Base-by-base conservation (phyloP, 192 early-diverging fungal species). In the Paraglomus brasilianum region DNA sequence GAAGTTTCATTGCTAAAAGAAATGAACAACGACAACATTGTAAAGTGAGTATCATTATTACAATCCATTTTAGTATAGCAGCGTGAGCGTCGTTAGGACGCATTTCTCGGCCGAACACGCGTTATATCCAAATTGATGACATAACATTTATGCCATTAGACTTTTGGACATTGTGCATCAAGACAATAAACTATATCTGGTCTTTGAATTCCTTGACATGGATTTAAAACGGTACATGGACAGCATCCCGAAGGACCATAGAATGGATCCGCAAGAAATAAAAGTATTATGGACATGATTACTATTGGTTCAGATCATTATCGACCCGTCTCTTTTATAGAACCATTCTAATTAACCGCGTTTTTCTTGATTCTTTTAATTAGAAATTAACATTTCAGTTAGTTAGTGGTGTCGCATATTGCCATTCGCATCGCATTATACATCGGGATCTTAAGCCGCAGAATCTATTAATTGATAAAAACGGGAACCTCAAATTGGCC, bases 381-480 rank as follows among this genome's bases (percentile, higher is more conserved):
- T 73, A 94, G 94, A 94, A 93, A 80, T 98, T 95, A 77, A 86
- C 92, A 80, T 83, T 86, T 73, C 97, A 99, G 78, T 80, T 99
- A 10, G 66, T 95, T 71, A 85, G 86, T 70, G 97, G 95, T 14
- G 75, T 99, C 15, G 78, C 83, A 39, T 97, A 89, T 81, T 98
- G 95, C 72, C 97, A 99, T 78, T 85, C 87, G 41, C 88, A 86
- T 69, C 85, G 97, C n/a, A 92, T 97, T 59, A 77, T 99, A 36
- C 97, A 99, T 78, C 87, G 97, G 14, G 97, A 99, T 74, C 80
- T 99, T 50, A 99, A 99, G 70, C 97, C 95, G n/a, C 95, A 98
- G 80, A 99, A 99, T 76, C 69, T 98, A 76, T 84, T 99, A 40
- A 95, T 99, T 77, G 94, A 96, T 72, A 86, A 87, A 73, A 75